Conservation (phyloP, 345 rosid genomes). For the Eutrema japonicum region DNA sequence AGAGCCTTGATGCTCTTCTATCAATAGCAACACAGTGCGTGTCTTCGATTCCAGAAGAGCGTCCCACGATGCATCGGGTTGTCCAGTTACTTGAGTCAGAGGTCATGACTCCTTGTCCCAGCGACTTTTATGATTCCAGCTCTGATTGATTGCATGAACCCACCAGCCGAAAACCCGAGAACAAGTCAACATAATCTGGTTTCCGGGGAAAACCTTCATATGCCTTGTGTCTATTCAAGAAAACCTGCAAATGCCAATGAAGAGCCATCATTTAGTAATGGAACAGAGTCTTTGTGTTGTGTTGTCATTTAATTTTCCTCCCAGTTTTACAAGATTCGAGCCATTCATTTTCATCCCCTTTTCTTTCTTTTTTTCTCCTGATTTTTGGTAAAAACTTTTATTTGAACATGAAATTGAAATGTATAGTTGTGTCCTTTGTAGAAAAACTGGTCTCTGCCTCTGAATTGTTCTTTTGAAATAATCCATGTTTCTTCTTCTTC, state of each 20-base stretch:
- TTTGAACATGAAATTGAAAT: slow-evolving; percentile 35
- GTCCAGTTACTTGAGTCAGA: slow-evolving; percentile 93
- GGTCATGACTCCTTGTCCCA: slow-evolving; percentile 98
- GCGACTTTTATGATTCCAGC: slow-evolving; percentile 92
- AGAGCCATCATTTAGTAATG: slow-evolving; percentile 22
- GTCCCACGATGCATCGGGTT: slow-evolving; percentile 97
- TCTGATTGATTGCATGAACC: slow-evolving; percentile 60
- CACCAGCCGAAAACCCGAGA: neutral
- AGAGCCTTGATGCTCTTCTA: slow-evolving; percentile 84
- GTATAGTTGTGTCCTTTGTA: slow-evolving; percentile 38
- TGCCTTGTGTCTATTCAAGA: slow-evolving; percentile 21
- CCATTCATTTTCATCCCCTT: slow-evolving; percentile 32
- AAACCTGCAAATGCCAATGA: slow-evolving; percentile 29
- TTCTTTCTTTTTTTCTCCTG: slow-evolving; percentile 7
- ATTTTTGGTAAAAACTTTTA: slow-evolving; percentile 37
- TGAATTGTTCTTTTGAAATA: slow-evolving; percentile 33
- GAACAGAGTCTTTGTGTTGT: slow-evolving; percentile 30
- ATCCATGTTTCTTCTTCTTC: slow-evolving; percentile 22
- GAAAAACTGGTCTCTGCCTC: slow-evolving; percentile 32
- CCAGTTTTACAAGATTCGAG: slow-evolving; percentile 33
- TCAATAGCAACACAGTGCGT: slow-evolving; percentile 82
- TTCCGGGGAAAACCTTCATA: neutral
- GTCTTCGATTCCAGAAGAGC: slow-evolving; percentile 77
- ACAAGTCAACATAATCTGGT: neutral
- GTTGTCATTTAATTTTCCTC: slow-evolving; percentile 14